Base-by-base conservation (phyloP, 176 grass and related monocot species). In the Aegilops longissima region DNA sequence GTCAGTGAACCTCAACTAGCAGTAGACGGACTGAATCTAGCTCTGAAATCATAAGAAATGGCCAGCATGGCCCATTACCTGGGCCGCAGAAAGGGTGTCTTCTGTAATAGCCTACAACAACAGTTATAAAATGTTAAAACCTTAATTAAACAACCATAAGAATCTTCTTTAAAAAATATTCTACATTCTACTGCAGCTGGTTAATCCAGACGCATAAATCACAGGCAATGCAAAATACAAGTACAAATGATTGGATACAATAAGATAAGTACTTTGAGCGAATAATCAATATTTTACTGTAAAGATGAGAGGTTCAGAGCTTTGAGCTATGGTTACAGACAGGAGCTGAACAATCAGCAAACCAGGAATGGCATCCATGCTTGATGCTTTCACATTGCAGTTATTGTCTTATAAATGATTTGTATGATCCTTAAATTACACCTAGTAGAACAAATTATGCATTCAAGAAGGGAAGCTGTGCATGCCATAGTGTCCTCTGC, bases 81-180 rank as follows among this genome's bases (percentile, higher is more conserved):
- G 84, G 21, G 84, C 89, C 66, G 34, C 30, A 0, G 58, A 56
- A 61, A 90, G 56, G 38, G 74, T 59, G 56, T 87, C 58, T 59
- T 79, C 54, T 73, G 89, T 90, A 56, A 87, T 90, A 34, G 84
- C 89, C 89, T 90, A 61, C 34, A 63, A 87, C 33, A 79, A 45
- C 54, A 90, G 35, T 58, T 89, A 76, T 27, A 44, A 44, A 8
- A 58, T 61, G 45, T 85, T 66, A 67, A 47, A 39, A 81, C 7
- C 62, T 49, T 27, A 74, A 73, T 74, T 27, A 80, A 18, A 31
- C 62, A 81, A 81, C 25, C 27, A 67, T 51, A 76, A 30, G 39
- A 66, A 81, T 65, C 35, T 80, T 61, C 27, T 61, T 9, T 3
- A 76, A 23, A 80, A 44, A 61, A 23, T 6, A 34, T n/a, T 58